Evolutionary conservation across 2,329 filamentous ascomycete genomes (phyloP), one percentile per base, ranked within the genome.

Genomic region (Chaetoscypha palmicola): DNA sequence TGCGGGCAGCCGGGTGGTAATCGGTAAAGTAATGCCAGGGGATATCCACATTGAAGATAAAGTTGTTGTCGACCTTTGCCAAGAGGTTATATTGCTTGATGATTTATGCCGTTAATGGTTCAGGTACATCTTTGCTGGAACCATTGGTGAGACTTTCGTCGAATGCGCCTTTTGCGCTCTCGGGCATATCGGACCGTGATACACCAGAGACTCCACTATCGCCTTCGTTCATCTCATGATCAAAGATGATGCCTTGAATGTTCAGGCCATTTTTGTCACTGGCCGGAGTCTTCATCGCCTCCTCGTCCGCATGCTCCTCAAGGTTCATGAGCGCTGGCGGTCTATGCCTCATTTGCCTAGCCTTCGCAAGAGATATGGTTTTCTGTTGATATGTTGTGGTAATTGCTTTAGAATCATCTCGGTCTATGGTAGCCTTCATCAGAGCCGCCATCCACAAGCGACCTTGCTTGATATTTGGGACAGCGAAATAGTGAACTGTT

Each of bases 351-450:
- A 94, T 86, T 50, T 83, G 77, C 46, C 83, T 81, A 10, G 92
- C 92, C 67, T 95, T 95, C 43, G 83, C 77, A 5, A 98, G 77
- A 20, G 86, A 92, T 43, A 98, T 95, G 0, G 92, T 98, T 71
- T 94, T 92, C 62, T 96, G 90, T 62, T 95, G 91, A 66, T 97
- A 97, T 3, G 89, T 95, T 3, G 86, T 92, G 16, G 87, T 89
- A 48, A 95, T 82, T 8, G 83, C 78, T 49, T 84, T 77, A 3
- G 77, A 77, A 58, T 84, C 80, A 56, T 98, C 92, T 48, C 91
- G 83, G 61, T 97, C 91, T 57, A 98, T 98, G 1, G 92, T 98
- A 9, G 92, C 92, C 68, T 98, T 98, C 87, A 98, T 94, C 40
- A 98, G 70, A 4, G 92, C 92, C 3, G 89, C 92, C 92, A 98